These are phyloP conservation scores for Sclerotinia subarctica DNA, from an alignment of 2,329 filamentous ascomycete species.

Conservation along the genomic window DNA sequence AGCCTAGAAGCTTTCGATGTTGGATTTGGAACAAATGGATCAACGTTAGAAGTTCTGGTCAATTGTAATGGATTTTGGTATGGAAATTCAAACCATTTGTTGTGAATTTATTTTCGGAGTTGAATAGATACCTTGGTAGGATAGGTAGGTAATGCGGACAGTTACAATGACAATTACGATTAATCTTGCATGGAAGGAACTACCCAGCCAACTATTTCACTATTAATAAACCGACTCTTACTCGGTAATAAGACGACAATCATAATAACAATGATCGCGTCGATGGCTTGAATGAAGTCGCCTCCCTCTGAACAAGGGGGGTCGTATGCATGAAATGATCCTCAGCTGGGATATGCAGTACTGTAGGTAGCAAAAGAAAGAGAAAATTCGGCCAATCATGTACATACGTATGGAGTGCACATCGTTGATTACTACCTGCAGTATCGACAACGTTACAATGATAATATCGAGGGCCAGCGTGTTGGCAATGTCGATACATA, in stretches of 20 bases:
- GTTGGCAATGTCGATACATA: not conserved
- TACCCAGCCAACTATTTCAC: not conserved
- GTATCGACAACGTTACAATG: not conserved
- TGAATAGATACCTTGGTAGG: too few relatives aligned
- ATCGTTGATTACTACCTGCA: not conserved
- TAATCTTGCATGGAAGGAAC: not conserved
- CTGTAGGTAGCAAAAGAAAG: too few relatives aligned
- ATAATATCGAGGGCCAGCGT: not conserved
- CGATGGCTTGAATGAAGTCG: not conserved
- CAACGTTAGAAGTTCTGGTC: not conserved
- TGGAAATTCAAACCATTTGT: not conserved
- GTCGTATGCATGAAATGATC: slow-evolving; percentile 13
- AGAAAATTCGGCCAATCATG: slow-evolving; percentile 3
- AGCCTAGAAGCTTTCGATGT: not conserved
- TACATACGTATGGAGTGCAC: not conserved
- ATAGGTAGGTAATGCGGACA: too few relatives aligned
- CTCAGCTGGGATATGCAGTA: not conserved
- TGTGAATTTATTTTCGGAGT: not conserved
- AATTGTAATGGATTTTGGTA: not conserved
- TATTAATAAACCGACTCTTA: too few relatives aligned
- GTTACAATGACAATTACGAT: not conserved
- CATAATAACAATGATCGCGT: not conserved
- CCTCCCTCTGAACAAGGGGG: not conserved
- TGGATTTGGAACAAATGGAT: not conserved
- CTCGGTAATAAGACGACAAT: too few relatives aligned